Percentiles rank a stretch among this genome's conserved stretches.
Evolutionary conservation across 352 stramenopile genomes (phyloP).

Genomic region (Phytophthora fragariaefolia): DNA sequence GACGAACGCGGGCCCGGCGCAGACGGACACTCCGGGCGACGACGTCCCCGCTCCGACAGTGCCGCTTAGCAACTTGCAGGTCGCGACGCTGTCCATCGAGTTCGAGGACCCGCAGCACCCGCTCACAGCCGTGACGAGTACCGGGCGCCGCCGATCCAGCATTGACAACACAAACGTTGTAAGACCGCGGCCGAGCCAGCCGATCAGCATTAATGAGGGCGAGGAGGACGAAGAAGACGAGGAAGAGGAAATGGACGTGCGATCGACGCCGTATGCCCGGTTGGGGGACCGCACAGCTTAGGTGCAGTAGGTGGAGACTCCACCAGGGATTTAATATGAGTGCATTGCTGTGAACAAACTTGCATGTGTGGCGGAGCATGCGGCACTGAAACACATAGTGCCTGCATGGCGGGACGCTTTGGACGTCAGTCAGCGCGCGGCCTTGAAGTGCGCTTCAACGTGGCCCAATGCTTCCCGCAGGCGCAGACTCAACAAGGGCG

Average conservation of each 20-base stretch:
- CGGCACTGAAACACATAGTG: background rate
- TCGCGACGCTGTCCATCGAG: conserved; percentile 34
- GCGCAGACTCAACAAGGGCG: background rate
- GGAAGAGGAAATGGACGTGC: conserved; percentile 19
- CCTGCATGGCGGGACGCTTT: background rate
- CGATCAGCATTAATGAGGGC: conserved; percentile 7
- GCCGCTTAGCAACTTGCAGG: conserved; percentile 25
- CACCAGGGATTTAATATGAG: conserved; percentile 40
- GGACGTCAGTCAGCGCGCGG: conserved; percentile 5
- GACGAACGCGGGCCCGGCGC: background rate
- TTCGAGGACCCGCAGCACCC: conserved; percentile 42
- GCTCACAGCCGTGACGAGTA: conserved; percentile 36
- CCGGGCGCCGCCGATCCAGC: conserved; percentile 30
- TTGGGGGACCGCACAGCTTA: conserved; percentile 23
- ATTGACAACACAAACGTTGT: conserved; percentile 36
- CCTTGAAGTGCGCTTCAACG: conserved; percentile 29
- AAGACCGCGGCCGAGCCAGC: conserved; percentile 20
- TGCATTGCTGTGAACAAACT: conserved; percentile 13
- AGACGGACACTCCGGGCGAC: background rate
- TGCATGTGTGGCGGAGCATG: conserved; percentile 18
- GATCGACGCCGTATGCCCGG: conserved; percentile 23
- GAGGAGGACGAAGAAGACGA: conserved; percentile 25
- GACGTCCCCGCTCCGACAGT: background rate
- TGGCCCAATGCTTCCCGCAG: conserved; percentile 17
- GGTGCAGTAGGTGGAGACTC: conserved; percentile 20